Conservation (phyloP, 306 rosid genomes). For the Quercus rubra region DNA sequence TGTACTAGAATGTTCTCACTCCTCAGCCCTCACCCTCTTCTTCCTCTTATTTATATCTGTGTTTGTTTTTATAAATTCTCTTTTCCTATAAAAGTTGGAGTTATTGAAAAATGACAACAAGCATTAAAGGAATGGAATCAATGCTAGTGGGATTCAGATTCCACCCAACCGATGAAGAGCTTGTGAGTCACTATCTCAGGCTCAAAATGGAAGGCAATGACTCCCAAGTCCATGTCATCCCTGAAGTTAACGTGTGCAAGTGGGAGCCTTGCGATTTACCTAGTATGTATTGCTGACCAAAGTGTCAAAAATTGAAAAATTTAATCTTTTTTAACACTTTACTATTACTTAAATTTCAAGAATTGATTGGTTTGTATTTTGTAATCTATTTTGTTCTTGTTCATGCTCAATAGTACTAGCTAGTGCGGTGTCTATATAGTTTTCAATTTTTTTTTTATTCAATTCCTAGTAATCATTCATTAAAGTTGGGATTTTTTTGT, state of each 20-base stretch:
- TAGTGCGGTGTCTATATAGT: no score
- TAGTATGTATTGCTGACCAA: conserved; percentile 18
- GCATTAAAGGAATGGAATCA: neutral
- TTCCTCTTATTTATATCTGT: no score
- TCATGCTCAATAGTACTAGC: no score
- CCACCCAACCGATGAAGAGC: conserved; percentile 65
- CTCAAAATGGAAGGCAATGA: conserved; percentile 30
- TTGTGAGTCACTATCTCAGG: conserved; percentile 41
- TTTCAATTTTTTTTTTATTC: no score
- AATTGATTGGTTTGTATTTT: no score
- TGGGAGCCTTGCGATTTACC: conserved; percentile 56
- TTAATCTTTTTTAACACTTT: no score
- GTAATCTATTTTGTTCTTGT: no score
- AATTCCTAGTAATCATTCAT: no score
- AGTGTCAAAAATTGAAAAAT: no score
- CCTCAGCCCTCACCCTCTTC: no score
- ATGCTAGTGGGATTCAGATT: conserved; percentile 60
- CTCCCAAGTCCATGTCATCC: conserved; percentile 13
- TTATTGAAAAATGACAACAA: conserved; percentile 8
- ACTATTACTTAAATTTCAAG: no score
- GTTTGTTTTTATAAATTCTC: neutral
- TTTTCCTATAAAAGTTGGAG: neutral
- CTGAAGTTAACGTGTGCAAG: conserved; percentile 44
- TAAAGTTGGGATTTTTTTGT: no score
- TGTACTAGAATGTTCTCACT: neutral